Evolutionary conservation across 1,284 basidiomycete genomes (phyloP).

Genomic region (Pseudozyma sp.): DNA sequence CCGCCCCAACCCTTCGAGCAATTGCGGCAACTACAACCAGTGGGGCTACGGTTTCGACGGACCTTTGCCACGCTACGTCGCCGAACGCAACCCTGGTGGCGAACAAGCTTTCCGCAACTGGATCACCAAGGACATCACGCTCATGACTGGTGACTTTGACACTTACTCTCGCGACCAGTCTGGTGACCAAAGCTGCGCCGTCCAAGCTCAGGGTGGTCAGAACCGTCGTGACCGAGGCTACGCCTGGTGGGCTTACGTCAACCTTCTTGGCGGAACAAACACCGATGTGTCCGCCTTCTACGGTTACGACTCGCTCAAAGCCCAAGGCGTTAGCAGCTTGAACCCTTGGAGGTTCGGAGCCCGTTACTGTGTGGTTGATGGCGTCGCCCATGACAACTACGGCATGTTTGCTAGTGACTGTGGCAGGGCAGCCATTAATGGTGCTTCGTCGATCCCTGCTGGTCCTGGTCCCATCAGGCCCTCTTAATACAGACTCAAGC

Average conservation of each 20-base stretch:
- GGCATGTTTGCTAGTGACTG: slow-evolving; percentile 45
- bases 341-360: slow-evolving; percentile 16
- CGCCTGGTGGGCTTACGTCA: slow-evolving; percentile 57
- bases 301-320: slow-evolving; percentile 22
- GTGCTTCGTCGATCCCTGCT: slow-evolving; percentile 9
- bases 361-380: slow-evolving; percentile 22
- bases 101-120: slow-evolving; percentile 16
- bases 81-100: slow-evolving; percentile 11
- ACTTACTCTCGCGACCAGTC: slow-evolving; percentile 32
- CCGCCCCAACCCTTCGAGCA: slow-evolving; percentile 18
- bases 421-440: slow-evolving; percentile 35
- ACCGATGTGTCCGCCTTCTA: slow-evolving; percentile 45
- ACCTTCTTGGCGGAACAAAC: slow-evolving; percentile 50
- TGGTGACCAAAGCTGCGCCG: slow-evolving; percentile 44
- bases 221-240: slow-evolving; percentile 57
- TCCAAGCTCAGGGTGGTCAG: slow-evolving; percentile 48
- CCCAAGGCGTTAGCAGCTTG: slow-evolving; percentile 9
- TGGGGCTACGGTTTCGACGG: slow-evolving; percentile 45
- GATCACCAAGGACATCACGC: slow-evolving; percentile 32
- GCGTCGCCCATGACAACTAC: slow-evolving; percentile 30
- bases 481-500: background rate
- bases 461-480: slow-evolving; percentile 28
- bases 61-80: slow-evolving; percentile 29
- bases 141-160: slow-evolving; percentile 42
- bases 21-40: slow-evolving; percentile 22